These are phyloP conservation scores for Apophysomyces variabilis DNA, from an alignment of 371 early-diverging fungal species.

Conservation along the genomic window DNA sequence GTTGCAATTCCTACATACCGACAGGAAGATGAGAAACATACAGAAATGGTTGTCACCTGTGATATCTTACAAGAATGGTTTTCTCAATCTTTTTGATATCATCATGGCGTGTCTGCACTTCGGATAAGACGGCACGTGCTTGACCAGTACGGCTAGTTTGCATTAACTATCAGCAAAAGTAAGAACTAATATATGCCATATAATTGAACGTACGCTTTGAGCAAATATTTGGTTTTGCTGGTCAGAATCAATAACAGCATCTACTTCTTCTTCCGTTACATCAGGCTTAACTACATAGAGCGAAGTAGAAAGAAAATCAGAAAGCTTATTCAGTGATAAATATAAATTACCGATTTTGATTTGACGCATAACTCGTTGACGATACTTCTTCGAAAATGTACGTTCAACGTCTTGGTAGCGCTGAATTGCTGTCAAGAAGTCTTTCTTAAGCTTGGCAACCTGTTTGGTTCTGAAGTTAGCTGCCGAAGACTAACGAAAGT, in stretches of 20 bases:
- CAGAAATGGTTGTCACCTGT: not conserved
- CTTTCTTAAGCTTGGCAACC: constrained; percentile 43
- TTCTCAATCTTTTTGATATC: constrained; percentile 89
- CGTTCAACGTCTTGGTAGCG: constrained; percentile 76
- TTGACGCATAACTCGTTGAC: constrained; percentile 78
- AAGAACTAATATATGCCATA: not conserved
- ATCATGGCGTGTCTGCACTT: constrained; percentile 85
- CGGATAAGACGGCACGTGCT: constrained; percentile 75
- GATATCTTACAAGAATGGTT: constrained; percentile 66
- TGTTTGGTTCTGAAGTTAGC: not conserved
- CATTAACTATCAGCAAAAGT: constrained; percentile 54
- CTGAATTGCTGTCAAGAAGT: constrained; percentile 77
- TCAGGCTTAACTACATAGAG: constrained; percentile 73
- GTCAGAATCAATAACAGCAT: constrained; percentile 72
- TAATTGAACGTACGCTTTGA: constrained; percentile 60
- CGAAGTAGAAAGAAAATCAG: not conserved
- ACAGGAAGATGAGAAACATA: not conserved
- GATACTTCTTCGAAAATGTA: constrained; percentile 72
- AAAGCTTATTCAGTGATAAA: not conserved
- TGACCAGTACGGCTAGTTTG: constrained; percentile 74
- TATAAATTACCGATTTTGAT: constrained; percentile 65
- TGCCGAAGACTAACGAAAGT: not conserved
- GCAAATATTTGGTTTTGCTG: constrained; percentile 77
- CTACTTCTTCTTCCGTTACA: constrained; percentile 77
- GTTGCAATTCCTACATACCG: constrained; percentile 74